Percentiles rank a stretch among this genome's conserved stretches.
phyloP scores from a whole-genome alignment of 306 rosid genomes.

The Rubus idaeus region DNA sequence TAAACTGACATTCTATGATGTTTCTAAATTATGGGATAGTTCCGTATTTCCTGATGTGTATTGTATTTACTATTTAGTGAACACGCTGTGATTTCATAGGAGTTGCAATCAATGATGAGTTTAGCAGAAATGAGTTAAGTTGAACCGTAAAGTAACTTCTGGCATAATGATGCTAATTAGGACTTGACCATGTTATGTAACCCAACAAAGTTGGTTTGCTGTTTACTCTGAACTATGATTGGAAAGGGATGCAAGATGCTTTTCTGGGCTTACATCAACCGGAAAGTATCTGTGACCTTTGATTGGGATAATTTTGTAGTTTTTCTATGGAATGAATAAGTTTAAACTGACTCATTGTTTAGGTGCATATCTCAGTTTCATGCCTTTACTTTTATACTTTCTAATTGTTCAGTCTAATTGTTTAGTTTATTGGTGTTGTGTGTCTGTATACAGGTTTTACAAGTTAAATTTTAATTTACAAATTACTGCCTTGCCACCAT shows the following conservation, averaged over 20 bases:
- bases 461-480: background rate
- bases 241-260: background rate
- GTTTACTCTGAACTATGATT: background rate
- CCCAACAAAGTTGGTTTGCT: background rate
- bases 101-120: background rate
- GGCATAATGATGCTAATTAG: too few relatives aligned
- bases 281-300: background rate
- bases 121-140: background rate
- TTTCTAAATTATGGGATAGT: background rate
- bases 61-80: background rate
- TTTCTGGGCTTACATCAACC: background rate
- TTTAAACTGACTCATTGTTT: background rate
- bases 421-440: background rate
- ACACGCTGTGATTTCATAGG: background rate
- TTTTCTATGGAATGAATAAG: background rate
- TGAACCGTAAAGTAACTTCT: background rate
- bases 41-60: background rate
- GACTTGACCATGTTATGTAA: background rate
- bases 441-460: background rate
- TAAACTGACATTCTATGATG: background rate
- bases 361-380: background rate
- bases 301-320: background rate
- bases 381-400: conserved; percentile 2
- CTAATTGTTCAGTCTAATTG: background rate
- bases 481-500: background rate